Base-by-base conservation (phyloP, 495 filamentous ascomycete genomes). In the Tetracladium setigerum region DNA sequence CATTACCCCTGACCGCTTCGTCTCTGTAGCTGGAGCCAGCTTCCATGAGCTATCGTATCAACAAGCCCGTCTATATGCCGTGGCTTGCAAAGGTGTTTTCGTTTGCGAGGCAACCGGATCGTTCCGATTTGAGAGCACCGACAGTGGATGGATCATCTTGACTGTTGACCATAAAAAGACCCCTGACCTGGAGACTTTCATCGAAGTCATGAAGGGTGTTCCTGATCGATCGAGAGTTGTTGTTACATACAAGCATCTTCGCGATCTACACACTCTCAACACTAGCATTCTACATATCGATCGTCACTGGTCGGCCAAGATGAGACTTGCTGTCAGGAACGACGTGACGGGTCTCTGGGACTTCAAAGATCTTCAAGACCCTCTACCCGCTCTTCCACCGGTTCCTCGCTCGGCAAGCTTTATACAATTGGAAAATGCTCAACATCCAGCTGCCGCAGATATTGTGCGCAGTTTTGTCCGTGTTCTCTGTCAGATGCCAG, bases 1-100 rank as follows among this genome's bases (percentile, higher is more conserved):
- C 24, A 99, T 99, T 59, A 95, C 90, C 8, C 92, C 92, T 6
- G 90, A 96, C 63, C 84, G 90, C 43, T 97, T 96, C 60, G 87
- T 96, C 36, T 86, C 88, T 9, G 91, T 96, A 17, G 86, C 88
- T 41, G 94, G 92, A 24, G 92, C 81, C 15, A 87, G 88, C 38
- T 96, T 99, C 69, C 92, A 99, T 62, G 74, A 94, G 61, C 73
- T 97, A 13, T 99, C 92, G 0, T 99, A 99, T 66, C 94, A 97
- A 61, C 86, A 95, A 62, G 86, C 94, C 12, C 84, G 92, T 4
- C 72, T 95, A 2, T 97, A 96, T 61, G 92, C 89, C 30, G 89
- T 98, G 35, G 78, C 92, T 4, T 83, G 84, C 49, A 85, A 88
- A 57, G 88, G 92, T 30, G 92, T 99, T 14, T 99, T 85, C 62